Evolutionary conservation across 2,329 filamentous ascomycete genomes (phyloP), one percentile per base, ranked within the genome.

Genomic region (Sclerotinia borealis): DNA sequence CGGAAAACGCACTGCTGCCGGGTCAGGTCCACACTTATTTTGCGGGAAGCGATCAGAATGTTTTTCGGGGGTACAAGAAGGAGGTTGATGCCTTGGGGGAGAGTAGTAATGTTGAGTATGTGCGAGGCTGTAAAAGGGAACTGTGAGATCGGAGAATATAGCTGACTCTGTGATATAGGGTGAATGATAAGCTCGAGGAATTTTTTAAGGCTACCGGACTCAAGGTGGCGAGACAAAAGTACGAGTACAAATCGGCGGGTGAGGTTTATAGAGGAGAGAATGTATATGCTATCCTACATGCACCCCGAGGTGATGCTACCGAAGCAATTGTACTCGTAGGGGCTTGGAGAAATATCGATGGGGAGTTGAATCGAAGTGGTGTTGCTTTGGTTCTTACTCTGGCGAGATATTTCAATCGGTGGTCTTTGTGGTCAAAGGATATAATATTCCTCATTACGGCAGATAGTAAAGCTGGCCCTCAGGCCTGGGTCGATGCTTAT

Each of bases 1-100:
- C 93, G 49, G 95, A 99, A 76, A 99, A 99, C 75, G 95, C 95
- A 13, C 85, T 99, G 39, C 81, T 99, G 17, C 95, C 95, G 0
- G 95, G 93, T 2, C 95, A 99, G 77, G 95, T 98, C 10, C 93
- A 98, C 78, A 96, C 95, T 1, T 99, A 99, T 77, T 99, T 99
- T 74, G 88, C 91, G 8, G 95, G 95, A 22, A 96, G 92, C 76
- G 95, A 99, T 75, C 93, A 98, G 79, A 90, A 97, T 76, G 85
- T 98, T 68, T 93, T 98, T 73, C 85, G 92, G 52, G 95, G 92
- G 9, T 98, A 96, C 76, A 86, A 89, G 72, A 87, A 91, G 73
- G 95, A 98, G 78, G 81, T 96, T 58, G 85, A 90, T 69, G 81
- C 78, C 10, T 73, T 93, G 65, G 81, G 78, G 61, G 78, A 79